A percentile compares a stretch with the other conserved stretches of the same genome.
Conservation (phyloP, 441 rosid genomes). For the Codiaeum variegatum region DNA sequence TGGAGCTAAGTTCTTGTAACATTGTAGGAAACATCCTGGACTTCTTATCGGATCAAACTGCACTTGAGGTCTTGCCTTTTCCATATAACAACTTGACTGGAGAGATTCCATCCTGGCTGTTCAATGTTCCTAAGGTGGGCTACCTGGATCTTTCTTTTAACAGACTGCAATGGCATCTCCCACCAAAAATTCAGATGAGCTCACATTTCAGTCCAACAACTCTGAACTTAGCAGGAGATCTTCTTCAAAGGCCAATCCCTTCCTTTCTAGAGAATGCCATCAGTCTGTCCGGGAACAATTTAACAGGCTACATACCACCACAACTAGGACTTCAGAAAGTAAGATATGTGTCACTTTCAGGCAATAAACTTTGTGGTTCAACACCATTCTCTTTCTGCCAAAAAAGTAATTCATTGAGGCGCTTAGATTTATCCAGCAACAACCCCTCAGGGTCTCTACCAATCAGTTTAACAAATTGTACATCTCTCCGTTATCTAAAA, state of each 20-base stretch:
- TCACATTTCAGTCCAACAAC: background rate
- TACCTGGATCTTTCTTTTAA: constrained; percentile 25
- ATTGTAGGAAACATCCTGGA: constrained; percentile 23
- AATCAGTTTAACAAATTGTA: constrained; percentile 20
- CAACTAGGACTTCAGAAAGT: constrained; percentile 8
- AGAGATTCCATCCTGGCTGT: constrained; percentile 26
- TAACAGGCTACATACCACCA: constrained; percentile 12
- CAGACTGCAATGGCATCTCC: constrained; percentile 12
- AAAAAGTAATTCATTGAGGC: constrained; percentile 5
- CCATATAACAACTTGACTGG: constrained; percentile 19
- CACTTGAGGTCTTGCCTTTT: constrained; percentile 8
- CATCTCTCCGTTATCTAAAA: constrained; percentile 20
- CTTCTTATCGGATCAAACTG: constrained; percentile 21
- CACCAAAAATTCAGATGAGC: constrained; percentile 6
- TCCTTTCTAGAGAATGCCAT: constrained; percentile 12
- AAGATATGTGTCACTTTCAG: constrained; percentile 11
- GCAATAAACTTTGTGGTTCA: constrained; percentile 14
- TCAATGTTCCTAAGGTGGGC: constrained; percentile 15
- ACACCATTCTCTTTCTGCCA: constrained; percentile 19
- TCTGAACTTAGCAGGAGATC: constrained; percentile 10
- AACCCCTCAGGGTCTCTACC: constrained; percentile 18
- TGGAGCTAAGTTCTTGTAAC: constrained; percentile 19
- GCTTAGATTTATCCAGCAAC: constrained; percentile 26
- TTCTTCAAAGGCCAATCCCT: constrained; percentile 16
- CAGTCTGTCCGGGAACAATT: constrained; percentile 14